Conservation (phyloP, 1,284 basidiomycete species). For the Ceratorhiza oryzae-sativae region DNA sequence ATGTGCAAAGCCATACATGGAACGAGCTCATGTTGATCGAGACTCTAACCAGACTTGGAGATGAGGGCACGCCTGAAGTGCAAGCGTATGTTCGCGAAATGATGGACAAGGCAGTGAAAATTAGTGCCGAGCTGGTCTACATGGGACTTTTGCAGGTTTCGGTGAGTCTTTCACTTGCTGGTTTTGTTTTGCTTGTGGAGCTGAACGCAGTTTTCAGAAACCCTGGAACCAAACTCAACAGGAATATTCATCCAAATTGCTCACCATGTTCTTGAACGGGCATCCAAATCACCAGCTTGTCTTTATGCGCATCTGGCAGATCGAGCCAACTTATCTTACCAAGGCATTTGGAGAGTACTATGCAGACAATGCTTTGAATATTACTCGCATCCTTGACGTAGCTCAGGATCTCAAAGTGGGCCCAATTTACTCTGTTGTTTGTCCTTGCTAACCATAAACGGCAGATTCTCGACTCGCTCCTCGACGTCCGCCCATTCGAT, state of each 20-base stretch:
- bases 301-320: constrained; percentile 95
- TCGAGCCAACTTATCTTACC: constrained; percentile 83
- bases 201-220: constrained; percentile 60
- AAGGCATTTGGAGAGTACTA: constrained; percentile 92
- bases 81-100: constrained; percentile 82
- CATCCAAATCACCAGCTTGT: constrained; percentile 95
- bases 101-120: constrained; percentile 89
- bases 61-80: constrained; percentile 74
- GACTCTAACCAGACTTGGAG: constrained; percentile 79
- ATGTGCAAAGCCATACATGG: constrained; percentile 91
- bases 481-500: constrained; percentile 86
- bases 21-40: constrained; percentile 93
- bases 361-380: constrained; percentile 89
- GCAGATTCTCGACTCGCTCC: constrained; percentile 87
- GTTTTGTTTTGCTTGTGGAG: constrained; percentile 3
- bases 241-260: constrained; percentile 85
- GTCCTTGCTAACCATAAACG: constrained; percentile 15
- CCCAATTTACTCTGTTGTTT: constrained; percentile 30
- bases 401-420: constrained; percentile 91
- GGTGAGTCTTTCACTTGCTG: constrained; percentile 56
- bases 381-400: constrained; percentile 93
- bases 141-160: constrained; percentile 92
- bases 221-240: constrained; percentile 87
- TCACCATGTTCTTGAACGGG: constrained; percentile 90
- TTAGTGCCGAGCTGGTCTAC: constrained; percentile 92